These are phyloP conservation scores for Camillea tinctor DNA, from an alignment of 2,329 filamentous ascomycete species.

Conservation along the genomic window DNA sequence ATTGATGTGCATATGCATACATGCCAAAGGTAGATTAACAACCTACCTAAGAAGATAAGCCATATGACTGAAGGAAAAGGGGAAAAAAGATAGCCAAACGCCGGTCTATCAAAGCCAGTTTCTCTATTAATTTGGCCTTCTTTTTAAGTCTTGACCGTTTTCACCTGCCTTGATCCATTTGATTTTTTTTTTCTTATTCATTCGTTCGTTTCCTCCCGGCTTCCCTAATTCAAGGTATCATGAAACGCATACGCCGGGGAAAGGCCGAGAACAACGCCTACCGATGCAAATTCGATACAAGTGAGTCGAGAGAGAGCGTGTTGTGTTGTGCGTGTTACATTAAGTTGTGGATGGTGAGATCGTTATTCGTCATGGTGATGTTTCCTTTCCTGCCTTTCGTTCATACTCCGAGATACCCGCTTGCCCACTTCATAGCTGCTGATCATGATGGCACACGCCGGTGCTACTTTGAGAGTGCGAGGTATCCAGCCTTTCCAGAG, in stretches of 20 bases:
- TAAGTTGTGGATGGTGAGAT: background rate
- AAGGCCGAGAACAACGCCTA: constrained; percentile 26
- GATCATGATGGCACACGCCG: constrained; percentile 98
- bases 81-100: background rate
- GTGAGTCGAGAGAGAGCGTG: constrained; percentile 12
- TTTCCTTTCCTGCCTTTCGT: constrained; percentile 47
- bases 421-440: constrained; percentile 97
- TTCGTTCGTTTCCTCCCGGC: constrained; percentile 3
- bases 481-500: constrained; percentile 92
- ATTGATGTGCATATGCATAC: background rate
- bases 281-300: constrained; percentile 27
- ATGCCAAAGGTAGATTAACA: background rate
- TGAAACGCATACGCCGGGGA: constrained; percentile 10
- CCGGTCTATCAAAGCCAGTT: background rate
- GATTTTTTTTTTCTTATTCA: constrained; percentile 9
- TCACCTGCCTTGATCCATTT: constrained; percentile 6
- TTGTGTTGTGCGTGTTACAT: background rate
- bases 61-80: background rate
- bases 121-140: background rate
- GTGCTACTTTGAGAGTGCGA: constrained; percentile 88
- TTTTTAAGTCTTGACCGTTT: background rate
- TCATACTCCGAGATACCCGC: constrained; percentile 75
- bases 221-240: constrained; percentile 29
- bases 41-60: background rate
- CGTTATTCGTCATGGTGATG: constrained; percentile 15